Conservation (phyloP, 352 stramenopile genomes). For the Globisporangium nunn region DNA sequence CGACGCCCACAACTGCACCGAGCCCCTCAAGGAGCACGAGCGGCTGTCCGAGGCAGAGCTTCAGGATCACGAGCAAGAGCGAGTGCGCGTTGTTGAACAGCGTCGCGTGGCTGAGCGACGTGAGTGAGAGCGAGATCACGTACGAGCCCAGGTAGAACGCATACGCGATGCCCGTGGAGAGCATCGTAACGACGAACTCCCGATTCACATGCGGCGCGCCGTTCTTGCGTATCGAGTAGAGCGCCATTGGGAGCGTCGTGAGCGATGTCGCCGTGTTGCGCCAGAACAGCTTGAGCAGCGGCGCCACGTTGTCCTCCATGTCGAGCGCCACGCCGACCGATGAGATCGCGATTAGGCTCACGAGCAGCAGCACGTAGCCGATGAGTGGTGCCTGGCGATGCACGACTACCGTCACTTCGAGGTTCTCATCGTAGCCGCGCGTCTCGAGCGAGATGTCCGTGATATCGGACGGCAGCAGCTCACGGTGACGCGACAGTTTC, state of each 20-base stretch:
- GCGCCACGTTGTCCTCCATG: constrained; percentile 59
- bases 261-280: constrained; percentile 65
- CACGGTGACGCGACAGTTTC: constrained; percentile 48
- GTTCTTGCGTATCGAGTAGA: constrained; percentile 40
- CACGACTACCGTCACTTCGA: constrained; percentile 17
- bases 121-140: constrained; percentile 67
- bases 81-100: constrained; percentile 88
- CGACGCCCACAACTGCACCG: constrained; percentile 69
- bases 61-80: constrained; percentile 67
- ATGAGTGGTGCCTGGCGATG: constrained; percentile 68
- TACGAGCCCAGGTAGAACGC: constrained; percentile 80
- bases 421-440: constrained; percentile 30
- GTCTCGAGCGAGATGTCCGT: constrained; percentile 71
- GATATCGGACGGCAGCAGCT: constrained; percentile 60
- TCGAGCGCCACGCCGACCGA: constrained; percentile 71
- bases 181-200: constrained; percentile 47
- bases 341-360: constrained; percentile 67
- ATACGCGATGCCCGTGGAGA: constrained; percentile 69
- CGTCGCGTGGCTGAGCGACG: constrained; percentile 76
- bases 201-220: constrained; percentile 53
- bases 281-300: constrained; percentile 84
- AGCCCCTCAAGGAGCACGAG: constrained; percentile 73
- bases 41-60: constrained; percentile 46
- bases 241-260: constrained; percentile 59
- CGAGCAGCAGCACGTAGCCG: constrained; percentile 67